Percentiles rank a stretch among this genome's conserved stretches.
phyloP scores from a whole-genome alignment of 108 stramenopile species.

The Pinguiococcus pyrenoidosus region DNA sequence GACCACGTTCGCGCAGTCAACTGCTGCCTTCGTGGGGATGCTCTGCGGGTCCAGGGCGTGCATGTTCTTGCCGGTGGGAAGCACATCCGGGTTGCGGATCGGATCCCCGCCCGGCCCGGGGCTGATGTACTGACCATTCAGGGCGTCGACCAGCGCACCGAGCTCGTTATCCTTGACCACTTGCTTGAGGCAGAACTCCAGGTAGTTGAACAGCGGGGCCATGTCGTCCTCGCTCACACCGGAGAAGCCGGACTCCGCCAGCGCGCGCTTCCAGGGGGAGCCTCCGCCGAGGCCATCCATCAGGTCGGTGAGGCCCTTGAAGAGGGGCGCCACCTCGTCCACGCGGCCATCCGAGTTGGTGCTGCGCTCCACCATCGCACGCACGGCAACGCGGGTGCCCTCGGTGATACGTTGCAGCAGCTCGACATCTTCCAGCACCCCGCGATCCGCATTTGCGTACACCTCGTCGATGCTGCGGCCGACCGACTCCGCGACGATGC shows the following conservation, averaged over 20 bases:
- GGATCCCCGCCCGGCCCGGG: slow-evolving; percentile 93
- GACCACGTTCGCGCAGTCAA: slow-evolving; percentile 71
- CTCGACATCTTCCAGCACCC: slow-evolving; percentile 43
- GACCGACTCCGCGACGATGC: slow-evolving; percentile 73
- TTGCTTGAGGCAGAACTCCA: slow-evolving; percentile 92
- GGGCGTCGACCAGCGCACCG: slow-evolving; percentile 72
- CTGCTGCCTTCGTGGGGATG: slow-evolving; percentile 84
- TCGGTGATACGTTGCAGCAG: slow-evolving; percentile 47
- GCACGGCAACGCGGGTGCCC: slow-evolving; percentile 70
- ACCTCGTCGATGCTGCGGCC: slow-evolving; percentile 87
- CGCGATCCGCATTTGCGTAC: slow-evolving; percentile 77
- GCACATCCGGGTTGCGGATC: slow-evolving; percentile 87
- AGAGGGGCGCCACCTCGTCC: slow-evolving; percentile 75
- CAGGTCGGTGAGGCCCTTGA: slow-evolving; percentile 58
- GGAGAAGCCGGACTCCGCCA: slow-evolving; percentile 71
- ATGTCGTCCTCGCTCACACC: slow-evolving; percentile 57
- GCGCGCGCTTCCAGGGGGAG: slow-evolving; percentile 73
- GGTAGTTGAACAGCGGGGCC: slow-evolving; percentile 63
- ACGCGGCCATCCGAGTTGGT: slow-evolving; percentile 80
- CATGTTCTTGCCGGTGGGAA: slow-evolving; percentile 88
- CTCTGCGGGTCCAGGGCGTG: slow-evolving; percentile 85
- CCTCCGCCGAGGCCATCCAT: slow-evolving; percentile 43
- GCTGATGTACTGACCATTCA: slow-evolving; percentile 83
- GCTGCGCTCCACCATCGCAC: slow-evolving; percentile 68
- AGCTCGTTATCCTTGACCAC: slow-evolving; percentile 92